Evolutionary conservation across 129 eudicot genomes (phyloP).

Genomic region (Flaveria ramosissima): DNA sequence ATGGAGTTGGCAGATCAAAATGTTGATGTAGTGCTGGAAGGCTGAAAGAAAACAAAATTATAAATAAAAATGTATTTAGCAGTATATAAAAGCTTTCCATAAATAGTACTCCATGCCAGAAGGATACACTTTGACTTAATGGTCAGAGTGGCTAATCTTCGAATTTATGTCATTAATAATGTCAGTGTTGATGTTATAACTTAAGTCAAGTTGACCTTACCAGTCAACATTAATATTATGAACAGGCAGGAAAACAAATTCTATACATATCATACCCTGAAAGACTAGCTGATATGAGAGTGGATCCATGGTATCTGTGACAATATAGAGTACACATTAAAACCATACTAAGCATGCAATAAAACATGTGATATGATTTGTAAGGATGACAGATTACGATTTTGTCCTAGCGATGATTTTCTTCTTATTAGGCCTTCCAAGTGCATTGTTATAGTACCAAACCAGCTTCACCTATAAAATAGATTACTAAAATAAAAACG

Average conservation of each 20-base stretch:
- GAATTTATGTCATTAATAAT: not conserved
- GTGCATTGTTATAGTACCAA: conserved; percentile 97
- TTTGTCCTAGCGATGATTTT: conserved; percentile 83
- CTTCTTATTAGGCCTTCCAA: conserved; percentile 92
- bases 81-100: not conserved
- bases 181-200: not conserved
- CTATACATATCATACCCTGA: conserved; percentile 61
- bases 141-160: conserved; percentile 24
- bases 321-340: conserved; percentile 20
- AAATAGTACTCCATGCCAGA: not conserved
- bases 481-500: not conserved
- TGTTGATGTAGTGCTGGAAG: conserved; percentile 88
- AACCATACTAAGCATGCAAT: not conserved
- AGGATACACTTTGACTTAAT: conserved; percentile 18
- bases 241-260: not conserved
- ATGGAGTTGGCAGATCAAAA: conserved; percentile 93
- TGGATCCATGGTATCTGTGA: conserved; percentile 93
- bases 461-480: conserved; percentile 87
- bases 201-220: conserved; percentile 20
- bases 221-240: conserved; percentile 4
- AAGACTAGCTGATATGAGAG: conserved; percentile 88
- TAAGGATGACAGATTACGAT: conserved; percentile 55
- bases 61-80: not conserved
- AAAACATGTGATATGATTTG: not conserved
- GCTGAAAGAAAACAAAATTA: conserved; percentile 37